Conservation (phyloP, 768 basidiomycete genomes). For the Tylopilus felleus region DNA sequence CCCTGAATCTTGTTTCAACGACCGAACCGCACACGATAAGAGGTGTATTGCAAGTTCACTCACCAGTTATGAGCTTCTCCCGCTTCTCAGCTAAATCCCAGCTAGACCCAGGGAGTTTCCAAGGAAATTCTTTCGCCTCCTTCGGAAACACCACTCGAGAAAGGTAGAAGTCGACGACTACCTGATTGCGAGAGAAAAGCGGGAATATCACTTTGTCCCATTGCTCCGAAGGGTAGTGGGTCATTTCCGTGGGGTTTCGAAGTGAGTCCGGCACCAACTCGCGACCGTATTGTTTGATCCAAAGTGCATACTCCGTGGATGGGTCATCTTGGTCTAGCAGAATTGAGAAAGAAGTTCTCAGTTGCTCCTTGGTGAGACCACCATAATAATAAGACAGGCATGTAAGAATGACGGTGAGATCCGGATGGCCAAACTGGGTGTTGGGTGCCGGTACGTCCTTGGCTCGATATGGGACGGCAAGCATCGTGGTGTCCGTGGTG, state of each 20-base stretch:
- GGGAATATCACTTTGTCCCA: conserved; percentile 2
- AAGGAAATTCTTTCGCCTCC: no score
- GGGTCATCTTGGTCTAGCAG: conserved; percentile 5
- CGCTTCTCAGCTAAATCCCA: no score
- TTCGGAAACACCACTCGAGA: conserved; percentile 34
- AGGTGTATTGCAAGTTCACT: no score
- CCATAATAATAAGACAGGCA: neutral
- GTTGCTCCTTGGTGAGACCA: neutral
- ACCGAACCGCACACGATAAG: no score
- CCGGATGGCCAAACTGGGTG: no score
- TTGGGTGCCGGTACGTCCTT: no score
- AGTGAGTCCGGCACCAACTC: neutral
- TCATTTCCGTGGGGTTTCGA: neutral
- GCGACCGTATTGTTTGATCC: neutral
- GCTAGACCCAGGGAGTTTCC: no score
- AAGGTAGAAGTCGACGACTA: conserved; percentile 13
- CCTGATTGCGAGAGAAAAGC: neutral
- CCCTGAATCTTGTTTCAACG: no score
- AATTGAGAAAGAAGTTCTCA: neutral
- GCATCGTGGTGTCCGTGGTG: no score
- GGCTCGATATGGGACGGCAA: conserved; percentile 17
- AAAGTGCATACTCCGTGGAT: no score
- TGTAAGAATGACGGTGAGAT: no score
- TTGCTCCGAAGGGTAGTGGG: conserved; percentile 7
- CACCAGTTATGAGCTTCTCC: no score